phyloP scores from a whole-genome alignment of 257 asterid genomes.

The Haberlea rhodopensis region DNA sequence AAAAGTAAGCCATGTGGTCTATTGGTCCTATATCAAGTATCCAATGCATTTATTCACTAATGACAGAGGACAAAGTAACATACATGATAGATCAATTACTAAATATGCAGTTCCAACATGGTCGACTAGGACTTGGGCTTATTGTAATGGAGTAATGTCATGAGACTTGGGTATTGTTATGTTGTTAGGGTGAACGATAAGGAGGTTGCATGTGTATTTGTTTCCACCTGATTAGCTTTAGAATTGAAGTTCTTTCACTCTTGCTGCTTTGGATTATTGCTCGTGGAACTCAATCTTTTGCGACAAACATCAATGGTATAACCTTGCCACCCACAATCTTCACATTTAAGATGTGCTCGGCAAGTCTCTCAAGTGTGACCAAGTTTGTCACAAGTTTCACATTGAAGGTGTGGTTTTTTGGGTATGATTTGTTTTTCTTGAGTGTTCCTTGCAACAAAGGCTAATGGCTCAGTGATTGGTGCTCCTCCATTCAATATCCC shows the following conservation, averaged over 20 bases:
- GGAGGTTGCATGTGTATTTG: no score
- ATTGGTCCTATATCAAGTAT: no score
- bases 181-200: background rate
- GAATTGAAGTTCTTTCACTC: background rate
- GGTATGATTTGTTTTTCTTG: background rate
- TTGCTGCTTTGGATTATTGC: no score
- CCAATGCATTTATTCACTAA: no score
- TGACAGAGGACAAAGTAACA: no score
- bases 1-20: no score
- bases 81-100: no score
- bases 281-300: background rate
- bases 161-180: background rate
- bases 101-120: no score
- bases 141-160: background rate
- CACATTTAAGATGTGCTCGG: slow-evolving; percentile 6
- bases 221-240: background rate
- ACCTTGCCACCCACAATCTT: background rate
- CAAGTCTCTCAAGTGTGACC: no score
- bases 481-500: background rate
- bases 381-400: no score
- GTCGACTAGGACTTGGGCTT: no score
- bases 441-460: slow-evolving; percentile 1
- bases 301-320: slow-evolving; percentile 1
- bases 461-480: background rate
- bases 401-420: no score